Base-by-base conservation (phyloP, 2,329 filamentous ascomycete genomes). In the Rhynchosporium graminicola region DNA sequence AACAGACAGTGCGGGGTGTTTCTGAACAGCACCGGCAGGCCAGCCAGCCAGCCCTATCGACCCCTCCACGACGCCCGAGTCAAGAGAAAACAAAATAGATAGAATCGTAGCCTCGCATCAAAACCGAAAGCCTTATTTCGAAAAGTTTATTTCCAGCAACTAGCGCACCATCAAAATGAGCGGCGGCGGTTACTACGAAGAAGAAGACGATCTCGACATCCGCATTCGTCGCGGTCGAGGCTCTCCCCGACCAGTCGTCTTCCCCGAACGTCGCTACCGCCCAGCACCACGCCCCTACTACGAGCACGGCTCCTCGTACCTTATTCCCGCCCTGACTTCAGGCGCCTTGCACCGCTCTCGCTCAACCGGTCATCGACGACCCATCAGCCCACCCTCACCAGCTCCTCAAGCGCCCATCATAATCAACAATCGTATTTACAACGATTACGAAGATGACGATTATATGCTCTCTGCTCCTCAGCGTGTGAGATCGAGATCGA, bases 151-250 rank as follows among this genome's bases (percentile, higher is more conserved):
- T 36, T 36, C 9, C 33, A 36, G 20, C 20, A 36, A 26, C 20
- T 26, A 20, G 20, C n/a, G 33, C 66, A 48, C 62, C 59, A 36
- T 48, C 65, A 69, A 67, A 36, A 66, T 66, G 67, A 76, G 71
- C 54, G 57, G 48, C 66, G 80, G 79, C 52, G 43, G 10, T 10
- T 47, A 61, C 38, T 82, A 80, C 68, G 77, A 80, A 60, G 79
- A 82, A 66, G 82, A 85, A 40, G 83, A 84, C 36, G 83, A 86
- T 52, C 69, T 84, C 57, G 80, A 86, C 68, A 77, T 85, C 67
- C 81, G 75, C 50, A 73, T 83, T 64, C 76, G 76, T 58, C 76
- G 71, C 62, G 78, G 77, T 43, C 65, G 68, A 51, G 58, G 33
- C 13, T 65, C 65, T 40, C 62, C 67, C 4, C 57, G 58, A 29